Base-by-base conservation (phyloP, 192 early-diverging fungal species). In the Haplosporangium gracile region DNA sequence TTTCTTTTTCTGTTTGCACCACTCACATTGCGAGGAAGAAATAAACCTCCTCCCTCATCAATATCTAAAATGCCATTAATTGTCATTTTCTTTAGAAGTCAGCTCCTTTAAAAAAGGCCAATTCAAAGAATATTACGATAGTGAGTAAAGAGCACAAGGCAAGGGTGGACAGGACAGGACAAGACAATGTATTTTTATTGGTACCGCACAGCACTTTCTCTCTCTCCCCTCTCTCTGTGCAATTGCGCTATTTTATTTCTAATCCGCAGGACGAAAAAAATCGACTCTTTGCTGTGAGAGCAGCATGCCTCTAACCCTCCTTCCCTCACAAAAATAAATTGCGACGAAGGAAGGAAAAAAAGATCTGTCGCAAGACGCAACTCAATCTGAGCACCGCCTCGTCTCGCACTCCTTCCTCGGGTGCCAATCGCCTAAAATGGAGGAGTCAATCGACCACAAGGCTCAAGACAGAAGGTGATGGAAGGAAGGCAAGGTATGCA, bases 301-400 rank as follows among this genome's bases (percentile, higher is more conserved):
- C 43, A 65, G 60, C 60, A 65, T 65, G 2, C 60, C 60, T 65
- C 11, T 4, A 11, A 32, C 9, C 26, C 40, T 72, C 40, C 43
- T 40, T 40, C 70, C 38, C 38, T 73, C n/a, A 26, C 7, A 47
- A 47, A 73, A 73, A 73, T 42, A 73, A 73, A 73, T 47, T 49
- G 45, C 42, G 32, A 32, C 16, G 24, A 73, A 34, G 72, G 43
- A 73, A 49, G 26, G 13, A 72, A 22, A 72, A 43, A 73, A 47
- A 20, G 72, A 73, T 42, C 72, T 49, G 34, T 47, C 71, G 32
- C 42, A 73, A 40, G 36, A 32, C 24, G 26, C 72, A 73, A 47
- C 26, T 26, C 72, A 40, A 47, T 47, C 43, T 47, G 72, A 73
- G 72, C 72, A 73, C 26, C n/a, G 45, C 40, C 71, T 34, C 20